These are phyloP conservation scores for Trichoderma lentiforme DNA, from an alignment of 2,329 filamentous ascomycete genomes.

Conservation along the genomic window DNA sequence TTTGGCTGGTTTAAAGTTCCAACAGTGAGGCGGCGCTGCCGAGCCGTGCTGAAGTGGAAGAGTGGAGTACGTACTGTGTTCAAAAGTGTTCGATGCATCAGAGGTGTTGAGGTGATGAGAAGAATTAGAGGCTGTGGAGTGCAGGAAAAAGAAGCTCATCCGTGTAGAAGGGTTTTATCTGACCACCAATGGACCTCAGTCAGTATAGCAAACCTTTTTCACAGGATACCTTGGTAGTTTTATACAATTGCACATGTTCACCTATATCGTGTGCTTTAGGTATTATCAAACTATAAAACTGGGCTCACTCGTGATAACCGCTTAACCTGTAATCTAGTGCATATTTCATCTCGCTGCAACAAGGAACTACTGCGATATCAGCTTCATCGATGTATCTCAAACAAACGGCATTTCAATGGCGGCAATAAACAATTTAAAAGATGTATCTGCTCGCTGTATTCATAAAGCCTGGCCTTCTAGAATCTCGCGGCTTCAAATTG, in stretches of 20 bases:
- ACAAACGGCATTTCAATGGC: not conserved
- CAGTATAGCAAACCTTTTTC: not conserved
- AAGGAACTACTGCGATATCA: not conserved
- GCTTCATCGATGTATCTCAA: too few species aligned
- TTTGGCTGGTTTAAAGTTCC: not conserved
- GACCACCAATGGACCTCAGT: not conserved
- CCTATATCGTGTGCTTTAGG: fast-evolving
- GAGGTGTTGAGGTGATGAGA: not conserved
- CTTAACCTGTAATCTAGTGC: not conserved
- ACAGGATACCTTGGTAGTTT: not conserved
- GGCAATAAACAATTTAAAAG: not conserved
- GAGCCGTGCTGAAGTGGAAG: not conserved
- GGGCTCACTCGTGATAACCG: not conserved
- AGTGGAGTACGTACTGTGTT: not conserved
- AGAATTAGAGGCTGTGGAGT: not conserved
- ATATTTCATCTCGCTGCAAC: not conserved
- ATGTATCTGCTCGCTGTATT: slow-evolving; percentile 16
- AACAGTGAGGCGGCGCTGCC: not conserved
- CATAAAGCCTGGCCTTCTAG: slow-evolving; percentile 1
- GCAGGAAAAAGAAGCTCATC: not conserved
- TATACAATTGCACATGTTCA: not conserved
- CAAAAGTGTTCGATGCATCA: not conserved
- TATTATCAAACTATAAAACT: not conserved
- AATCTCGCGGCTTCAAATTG: slow-evolving; percentile 16
- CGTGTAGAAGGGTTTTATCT: not conserved